Evolutionary conservation across 805 yeast genomes (phyloP).

Genomic region (Dipodascus albidus): DNA sequence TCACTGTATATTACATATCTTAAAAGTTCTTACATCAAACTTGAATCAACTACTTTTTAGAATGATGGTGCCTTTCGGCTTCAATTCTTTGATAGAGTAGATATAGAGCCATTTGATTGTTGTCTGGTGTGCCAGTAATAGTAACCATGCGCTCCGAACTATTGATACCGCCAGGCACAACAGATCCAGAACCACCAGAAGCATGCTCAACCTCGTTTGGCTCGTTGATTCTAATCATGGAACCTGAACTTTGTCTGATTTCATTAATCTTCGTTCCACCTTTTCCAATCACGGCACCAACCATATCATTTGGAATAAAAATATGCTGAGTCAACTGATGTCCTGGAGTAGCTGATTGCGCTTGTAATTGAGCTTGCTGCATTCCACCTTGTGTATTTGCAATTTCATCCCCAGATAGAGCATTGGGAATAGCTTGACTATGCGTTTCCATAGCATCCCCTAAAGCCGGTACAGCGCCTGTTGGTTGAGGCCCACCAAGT

Average conservation of each 20-base stretch:
- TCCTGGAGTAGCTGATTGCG: conserved; percentile 1
- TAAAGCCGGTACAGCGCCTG: conserved; percentile 7
- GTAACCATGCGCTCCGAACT: conserved; percentile 17
- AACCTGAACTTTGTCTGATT: conserved; percentile 62
- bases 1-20: background rate
- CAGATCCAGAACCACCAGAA: conserved; percentile 9
- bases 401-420: conserved; percentile 5
- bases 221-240: conserved; percentile 61
- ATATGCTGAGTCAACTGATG: conserved; percentile 45
- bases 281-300: conserved; percentile 79
- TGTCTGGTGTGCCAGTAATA: conserved; percentile 18
- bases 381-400: background rate
- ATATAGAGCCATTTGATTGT: conserved; percentile 19
- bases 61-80: conserved; percentile 16
- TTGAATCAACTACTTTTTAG: background rate
- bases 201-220: background rate
- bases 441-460: background rate
- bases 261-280: conserved; percentile 76
- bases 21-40: background rate
- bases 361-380: conserved; percentile 6
- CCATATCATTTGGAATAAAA: conserved; percentile 63
- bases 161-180: background rate
- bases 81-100: conserved; percentile 20
- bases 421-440: background rate
- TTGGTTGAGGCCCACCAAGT: conserved; percentile 3